Evolutionary conservation across 345 rosid species (phyloP).

Genomic region (Rhizophora mangle): DNA sequence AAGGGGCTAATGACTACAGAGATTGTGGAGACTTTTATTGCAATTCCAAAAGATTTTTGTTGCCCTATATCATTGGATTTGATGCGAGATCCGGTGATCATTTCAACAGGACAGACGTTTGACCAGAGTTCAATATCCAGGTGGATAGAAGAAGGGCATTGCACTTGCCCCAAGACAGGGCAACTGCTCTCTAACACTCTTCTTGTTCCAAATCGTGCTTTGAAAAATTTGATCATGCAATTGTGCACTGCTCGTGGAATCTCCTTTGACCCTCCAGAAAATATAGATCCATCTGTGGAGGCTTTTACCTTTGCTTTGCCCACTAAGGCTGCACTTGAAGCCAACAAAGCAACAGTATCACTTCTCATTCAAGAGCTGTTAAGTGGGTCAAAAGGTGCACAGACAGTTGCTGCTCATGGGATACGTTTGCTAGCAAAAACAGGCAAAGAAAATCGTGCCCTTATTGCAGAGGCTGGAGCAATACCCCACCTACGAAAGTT

Average conservation of each 20-base stretch:
- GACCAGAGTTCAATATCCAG: slow-evolving; percentile 81
- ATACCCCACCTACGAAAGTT: slow-evolving; percentile 71
- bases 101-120: slow-evolving; percentile 91
- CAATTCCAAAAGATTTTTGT: slow-evolving; percentile 80
- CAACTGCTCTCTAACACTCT: slow-evolving; percentile 62
- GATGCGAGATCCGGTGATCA: slow-evolving; percentile 90
- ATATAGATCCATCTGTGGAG: slow-evolving; percentile 47
- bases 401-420: slow-evolving; percentile 76
- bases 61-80: slow-evolving; percentile 85
- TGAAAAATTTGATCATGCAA: slow-evolving; percentile 76
- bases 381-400: slow-evolving; percentile 59
- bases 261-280: slow-evolving; percentile 56
- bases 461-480: slow-evolving; percentile 91
- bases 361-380: slow-evolving; percentile 71
- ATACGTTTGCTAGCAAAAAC: slow-evolving; percentile 89
- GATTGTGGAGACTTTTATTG: slow-evolving; percentile 71
- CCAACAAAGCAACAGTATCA: slow-evolving; percentile 71
- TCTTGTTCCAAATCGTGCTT: slow-evolving; percentile 81
- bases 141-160: slow-evolving; percentile 94
- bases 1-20: slow-evolving; percentile 65
- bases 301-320: slow-evolving; percentile 59
- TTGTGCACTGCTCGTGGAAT: slow-evolving; percentile 83
- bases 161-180: slow-evolving; percentile 89
- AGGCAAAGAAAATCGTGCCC: slow-evolving; percentile 84
- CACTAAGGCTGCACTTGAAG: slow-evolving; percentile 74